Evolutionary conservation across 2,329 filamentous ascomycete genomes (phyloP), one percentile per base, ranked within the genome.

Genomic region (Botrytis medusae): DNA sequence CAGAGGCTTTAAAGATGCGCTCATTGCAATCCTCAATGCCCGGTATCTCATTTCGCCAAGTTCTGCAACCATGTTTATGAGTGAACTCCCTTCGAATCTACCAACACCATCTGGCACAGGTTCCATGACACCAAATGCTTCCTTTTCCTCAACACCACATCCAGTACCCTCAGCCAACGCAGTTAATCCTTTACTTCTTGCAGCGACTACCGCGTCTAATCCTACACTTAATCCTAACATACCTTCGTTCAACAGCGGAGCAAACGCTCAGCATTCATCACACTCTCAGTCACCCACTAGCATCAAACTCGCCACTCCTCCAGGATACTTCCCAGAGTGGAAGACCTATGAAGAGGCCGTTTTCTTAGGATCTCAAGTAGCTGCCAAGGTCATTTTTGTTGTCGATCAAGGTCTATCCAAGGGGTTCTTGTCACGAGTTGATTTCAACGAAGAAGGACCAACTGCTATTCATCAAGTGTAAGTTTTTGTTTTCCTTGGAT

Each of bases 1-100:
- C 65, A 85, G 85, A 84, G 94, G 96, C 8, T 95, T 99, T 82
- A 95, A 93, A 77, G 94, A 98, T 79, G 93, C 95, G 77, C 90
- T 99, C 65, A 82, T 98, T 54, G 88, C 92, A 78, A 94, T 91
- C 0, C 88, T 99, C 51, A 89, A 89, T 54, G 88, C 91, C 67
- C 94, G 95, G 76, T 96, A 97, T 82, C 88, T 98, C 71, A 91
- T 99, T 77, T 97, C 95, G 2, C 96, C 96, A 0, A 95, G 92
- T 42, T 95, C 94, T 1, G 94, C 94, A 69, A 98, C 95, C 60
- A 98, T 98, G 79, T 98, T 98, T 86, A 97, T 95, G 51, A 97
- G 94, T 34, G 96, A 99, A 83, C 90, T 98, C 54, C 96, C 96
- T 12, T 98, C 94, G 14, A 95, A 96, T 83, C 89, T 98, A 81